Evolutionary conservation across 2,329 filamentous ascomycete genomes (phyloP).

Genomic region (Raffaelea arxii): DNA sequence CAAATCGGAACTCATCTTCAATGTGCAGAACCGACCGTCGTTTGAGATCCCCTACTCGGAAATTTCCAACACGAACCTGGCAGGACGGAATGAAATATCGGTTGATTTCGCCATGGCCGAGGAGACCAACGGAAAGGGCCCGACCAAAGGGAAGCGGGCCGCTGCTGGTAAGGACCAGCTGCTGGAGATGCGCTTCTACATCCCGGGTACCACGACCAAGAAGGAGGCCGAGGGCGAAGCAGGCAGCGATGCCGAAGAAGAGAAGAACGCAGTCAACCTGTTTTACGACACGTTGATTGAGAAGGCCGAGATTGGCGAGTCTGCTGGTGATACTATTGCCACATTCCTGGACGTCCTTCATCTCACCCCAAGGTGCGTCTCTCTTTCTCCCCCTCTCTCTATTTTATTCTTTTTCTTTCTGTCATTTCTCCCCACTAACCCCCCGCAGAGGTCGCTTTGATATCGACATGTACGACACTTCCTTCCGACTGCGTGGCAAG

Average conservation of each 20-base stretch:
- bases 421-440: not conserved
- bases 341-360: conserved; percentile 96
- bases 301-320: conserved; percentile 97
- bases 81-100: conserved; percentile 94
- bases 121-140: conserved; percentile 63
- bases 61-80: conserved; percentile 94
- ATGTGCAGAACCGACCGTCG: conserved; percentile 89
- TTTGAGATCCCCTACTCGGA: conserved; percentile 97
- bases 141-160: conserved; percentile 75
- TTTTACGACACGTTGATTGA: conserved; percentile 98
- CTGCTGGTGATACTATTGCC: conserved; percentile 95
- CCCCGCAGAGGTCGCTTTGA: conserved; percentile 86
- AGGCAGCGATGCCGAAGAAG: conserved; percentile 59
- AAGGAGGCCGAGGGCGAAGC: conserved; percentile 64
- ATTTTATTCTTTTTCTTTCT: not conserved
- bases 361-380: conserved; percentile 72
- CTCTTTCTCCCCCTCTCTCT: not conserved
- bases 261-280: conserved; percentile 91
- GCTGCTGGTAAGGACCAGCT: conserved; percentile 85
- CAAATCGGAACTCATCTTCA: conserved; percentile 91
- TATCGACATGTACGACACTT: conserved; percentile 98
- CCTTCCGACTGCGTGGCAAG: conserved; percentile 93
- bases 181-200: conserved; percentile 98
- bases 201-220: conserved; percentile 78
- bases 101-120: conserved; percentile 82